Evolutionary conservation across 2,329 filamentous ascomycete species (phyloP).

Genomic region (Neocatenulostroma microsporum): DNA sequence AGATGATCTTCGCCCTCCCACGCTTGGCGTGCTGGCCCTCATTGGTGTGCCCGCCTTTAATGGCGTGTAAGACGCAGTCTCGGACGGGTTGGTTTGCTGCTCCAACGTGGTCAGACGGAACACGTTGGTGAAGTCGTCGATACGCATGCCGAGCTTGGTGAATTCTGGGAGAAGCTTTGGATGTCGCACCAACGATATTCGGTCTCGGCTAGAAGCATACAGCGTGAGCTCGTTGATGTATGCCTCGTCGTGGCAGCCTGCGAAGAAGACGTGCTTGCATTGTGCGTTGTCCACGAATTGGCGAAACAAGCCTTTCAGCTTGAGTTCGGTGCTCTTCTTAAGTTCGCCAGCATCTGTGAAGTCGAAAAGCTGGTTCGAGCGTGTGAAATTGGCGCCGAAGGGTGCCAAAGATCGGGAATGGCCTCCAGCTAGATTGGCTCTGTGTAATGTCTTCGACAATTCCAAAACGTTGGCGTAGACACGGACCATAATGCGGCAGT

Average conservation of each 20-base stretch:
- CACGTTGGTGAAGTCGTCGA: slow-evolving; percentile 46
- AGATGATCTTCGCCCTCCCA: too few relatives aligned
- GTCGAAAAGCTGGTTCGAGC: slow-evolving; percentile 51
- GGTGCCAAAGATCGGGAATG: slow-evolving; percentile 51
- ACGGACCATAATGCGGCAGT: slow-evolving; percentile 45
- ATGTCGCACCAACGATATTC: slow-evolving; percentile 49
- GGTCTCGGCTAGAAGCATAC: slow-evolving; percentile 41
- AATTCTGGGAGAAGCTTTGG: slow-evolving; percentile 48
- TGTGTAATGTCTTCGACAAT: slow-evolving; percentile 40
- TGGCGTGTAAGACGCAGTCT: too few relatives aligned
- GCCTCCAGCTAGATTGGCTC: slow-evolving; percentile 42
- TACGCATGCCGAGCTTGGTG: slow-evolving; percentile 42
- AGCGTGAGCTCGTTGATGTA: slow-evolving; percentile 52
- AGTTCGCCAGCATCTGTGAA: slow-evolving; percentile 55
- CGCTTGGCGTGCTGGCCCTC: background rate
- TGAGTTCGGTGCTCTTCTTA: slow-evolving; percentile 54
- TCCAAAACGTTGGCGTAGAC: slow-evolving; percentile 42
- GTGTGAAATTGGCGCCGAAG: slow-evolving; percentile 51
- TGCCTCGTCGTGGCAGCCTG: slow-evolving; percentile 53
- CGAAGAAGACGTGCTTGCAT: slow-evolving; percentile 59
- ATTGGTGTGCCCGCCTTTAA: too few relatives aligned
- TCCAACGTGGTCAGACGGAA: slow-evolving; percentile 37
- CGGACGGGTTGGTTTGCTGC: too few relatives aligned
- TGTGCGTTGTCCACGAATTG: slow-evolving; percentile 52
- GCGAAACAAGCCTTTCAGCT: slow-evolving; percentile 46